A percentile compares a stretch with the other conserved stretches of the same genome.
Evolutionary conservation across 192 early-diverging fungal species (phyloP).

Genomic region (Rhizophagus clarus): DNA sequence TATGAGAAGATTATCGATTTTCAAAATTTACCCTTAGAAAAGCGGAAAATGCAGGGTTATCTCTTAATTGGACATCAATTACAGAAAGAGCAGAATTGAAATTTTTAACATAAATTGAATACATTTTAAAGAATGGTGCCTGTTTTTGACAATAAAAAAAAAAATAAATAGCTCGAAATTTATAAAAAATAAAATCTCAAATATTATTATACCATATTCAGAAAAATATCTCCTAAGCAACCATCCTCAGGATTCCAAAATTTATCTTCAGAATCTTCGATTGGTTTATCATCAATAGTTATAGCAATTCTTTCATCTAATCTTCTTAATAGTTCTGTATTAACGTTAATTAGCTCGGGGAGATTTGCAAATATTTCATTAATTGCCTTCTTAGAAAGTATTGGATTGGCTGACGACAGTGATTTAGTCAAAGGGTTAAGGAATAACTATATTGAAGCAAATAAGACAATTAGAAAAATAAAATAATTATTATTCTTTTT

Average conservation of each 20-base stretch:
- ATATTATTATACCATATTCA: constrained; percentile 53
- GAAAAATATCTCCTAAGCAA: constrained; percentile 74
- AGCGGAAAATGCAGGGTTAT: constrained; percentile 39
- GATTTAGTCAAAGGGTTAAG: constrained; percentile 33
- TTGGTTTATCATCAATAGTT: constrained; percentile 26
- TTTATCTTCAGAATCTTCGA: constrained; percentile 32
- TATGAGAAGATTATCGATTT: not conserved
- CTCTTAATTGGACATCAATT: constrained; percentile 49
- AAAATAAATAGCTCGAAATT: not conserved
- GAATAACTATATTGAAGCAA: constrained; percentile 31
- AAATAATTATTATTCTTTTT: not conserved
- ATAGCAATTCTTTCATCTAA: constrained; percentile 59
- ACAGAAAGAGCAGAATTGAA: constrained; percentile 70
- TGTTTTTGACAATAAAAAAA: constrained; percentile 11
- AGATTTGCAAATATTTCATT: constrained; percentile 71
- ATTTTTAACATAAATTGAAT: constrained; percentile 84
- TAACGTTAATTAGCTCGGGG: constrained; percentile 61
- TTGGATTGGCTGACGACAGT: constrained; percentile 62
- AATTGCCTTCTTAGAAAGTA: constrained; percentile 60
- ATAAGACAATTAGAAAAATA: constrained; percentile 38
- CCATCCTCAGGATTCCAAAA: constrained; percentile 42
- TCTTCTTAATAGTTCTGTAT: constrained; percentile 57
- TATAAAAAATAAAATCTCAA: constrained; percentile 10
- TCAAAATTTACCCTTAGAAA: constrained; percentile 38
- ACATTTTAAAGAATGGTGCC: constrained; percentile 78